Evolutionary conservation across 1,284 basidiomycete species (phyloP), one percentile per base, ranked within the genome.

Genomic region (Sanghuangporus baumii): DNA sequence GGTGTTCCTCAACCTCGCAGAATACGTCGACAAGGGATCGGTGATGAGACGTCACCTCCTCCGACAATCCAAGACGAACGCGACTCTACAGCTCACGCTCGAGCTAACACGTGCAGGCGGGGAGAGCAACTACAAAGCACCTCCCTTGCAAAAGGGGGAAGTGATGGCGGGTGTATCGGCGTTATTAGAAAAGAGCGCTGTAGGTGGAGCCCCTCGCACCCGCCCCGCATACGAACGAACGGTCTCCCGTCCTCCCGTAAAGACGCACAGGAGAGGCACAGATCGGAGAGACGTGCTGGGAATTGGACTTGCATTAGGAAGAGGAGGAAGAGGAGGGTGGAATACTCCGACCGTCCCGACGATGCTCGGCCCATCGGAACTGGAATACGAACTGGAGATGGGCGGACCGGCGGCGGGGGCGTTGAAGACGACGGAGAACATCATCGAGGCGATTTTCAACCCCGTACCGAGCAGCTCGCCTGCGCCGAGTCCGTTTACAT

Each of bases 371-470:
- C 26, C 26, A 5, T 31, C 26, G 26, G 26, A 31, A 31, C 26
- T 41, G n/a, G n/a, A n/a, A 41, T 41, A 58, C 14, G 59, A 61
- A 56, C 54, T 57, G 31, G 26, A 43, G 16, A 34, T 38, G 18
- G 51, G 36, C 6, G 60, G 57, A 38, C 47, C 16, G 20, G 43
- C 8, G 14, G 12, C n/a, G 40, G 40, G 40, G 40, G 2, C 40
- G 12, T n/a, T 57, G 26, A 79, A 80, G 64, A 82, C 83, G 26
- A 89, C 87, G 0, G 87, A 89, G 69, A 78, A 78, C 55, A 78
- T 91, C 55, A 91, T 91, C 67, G 89, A 91, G 63, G 84, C 88
- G 7, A 72, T 91, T 34, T 91, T 91, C 71, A 91, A 91, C 67
- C 89, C 89, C 3, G 76, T 80, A 1, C 78, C 78, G 12, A 79